A percentile compares a stretch with the other conserved stretches of the same genome.
Conservation (phyloP, 2,329 filamentous ascomycete genomes). For the Immersiporthe knoxdaviesiana region DNA sequence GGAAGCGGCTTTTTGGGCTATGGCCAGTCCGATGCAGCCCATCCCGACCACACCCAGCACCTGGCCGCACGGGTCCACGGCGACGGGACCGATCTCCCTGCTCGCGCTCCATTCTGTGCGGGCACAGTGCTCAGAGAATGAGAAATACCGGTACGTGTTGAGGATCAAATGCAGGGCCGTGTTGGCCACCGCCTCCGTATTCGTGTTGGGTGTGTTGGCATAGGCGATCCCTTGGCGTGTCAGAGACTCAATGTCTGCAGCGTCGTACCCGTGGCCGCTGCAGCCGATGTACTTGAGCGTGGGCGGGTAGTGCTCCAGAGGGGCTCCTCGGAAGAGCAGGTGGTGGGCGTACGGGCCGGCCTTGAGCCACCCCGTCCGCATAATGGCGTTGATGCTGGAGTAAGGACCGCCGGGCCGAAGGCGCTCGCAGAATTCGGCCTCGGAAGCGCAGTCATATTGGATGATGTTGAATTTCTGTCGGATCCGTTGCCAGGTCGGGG, state of each 20-base stretch:
- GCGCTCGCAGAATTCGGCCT: slow-evolving; percentile 34
- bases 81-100: slow-evolving; percentile 31
- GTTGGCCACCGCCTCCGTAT: slow-evolving; percentile 37
- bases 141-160: slow-evolving; percentile 34
- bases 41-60: slow-evolving; percentile 41
- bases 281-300: slow-evolving; percentile 34
- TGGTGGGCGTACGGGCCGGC: slow-evolving; percentile 37
- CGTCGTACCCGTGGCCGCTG: slow-evolving; percentile 38
- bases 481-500: slow-evolving; percentile 23
- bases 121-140: slow-evolving; percentile 33
- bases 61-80: slow-evolving; percentile 35
- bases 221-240: slow-evolving; percentile 36
- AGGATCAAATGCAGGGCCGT: slow-evolving; percentile 36
- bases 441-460: slow-evolving; percentile 32
- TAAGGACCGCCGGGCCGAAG: slow-evolving; percentile 37
- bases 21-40: slow-evolving; percentile 40
- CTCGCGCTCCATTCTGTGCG: slow-evolving; percentile 30
- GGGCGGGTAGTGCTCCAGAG: slow-evolving; percentile 31
- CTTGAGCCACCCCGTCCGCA: slow-evolving; percentile 40
- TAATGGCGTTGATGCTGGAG: slow-evolving; percentile 36
- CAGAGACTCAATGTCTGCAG: slow-evolving; percentile 34
- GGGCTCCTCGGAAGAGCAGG: slow-evolving; percentile 34
- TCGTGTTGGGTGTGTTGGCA: slow-evolving; percentile 38
- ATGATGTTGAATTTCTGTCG: slow-evolving; percentile 32
- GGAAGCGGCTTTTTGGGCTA: slow-evolving; percentile 35